Conservation (phyloP, 805 yeast genomes). For the Barnettozyma wickerhamii region DNA sequence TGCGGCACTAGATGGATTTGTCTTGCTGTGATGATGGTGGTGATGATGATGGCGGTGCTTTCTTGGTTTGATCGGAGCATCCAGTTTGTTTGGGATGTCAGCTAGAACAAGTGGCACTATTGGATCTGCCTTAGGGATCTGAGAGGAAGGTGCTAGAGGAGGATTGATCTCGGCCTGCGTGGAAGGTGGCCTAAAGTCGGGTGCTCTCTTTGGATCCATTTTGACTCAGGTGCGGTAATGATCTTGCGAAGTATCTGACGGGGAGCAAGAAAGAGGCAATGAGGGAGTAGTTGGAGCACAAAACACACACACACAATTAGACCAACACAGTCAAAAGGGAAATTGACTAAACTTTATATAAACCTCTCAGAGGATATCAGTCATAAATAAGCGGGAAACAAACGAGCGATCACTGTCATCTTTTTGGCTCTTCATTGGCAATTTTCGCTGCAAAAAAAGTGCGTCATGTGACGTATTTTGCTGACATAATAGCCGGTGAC, state of each 20-base stretch:
- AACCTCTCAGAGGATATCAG: too few relatives aligned
- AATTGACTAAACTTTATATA: too few relatives aligned
- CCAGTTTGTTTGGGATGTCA: conserved; percentile 64
- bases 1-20: conserved; percentile 10
- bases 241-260: background rate
- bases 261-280: too few relatives aligned
- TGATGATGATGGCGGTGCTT: conserved; percentile 25
- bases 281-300: too few relatives aligned
- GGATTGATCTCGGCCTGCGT: conserved; percentile 58
- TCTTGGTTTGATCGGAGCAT: conserved; percentile 61
- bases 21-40: conserved; percentile 7
- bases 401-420: too few relatives aligned
- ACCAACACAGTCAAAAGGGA: too few relatives aligned
- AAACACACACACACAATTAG: too few relatives aligned
- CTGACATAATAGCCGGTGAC: too few relatives aligned
- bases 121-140: conserved; percentile 71
- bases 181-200: conserved; percentile 84
- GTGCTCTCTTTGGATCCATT: conserved; percentile 94
- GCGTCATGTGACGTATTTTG: background rate
- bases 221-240: background rate
- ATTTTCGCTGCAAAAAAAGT: background rate
- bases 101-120: conserved; percentile 77
- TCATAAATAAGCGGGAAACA: too few relatives aligned
- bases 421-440: too few relatives aligned
- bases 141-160: conserved; percentile 58